Percentiles rank a stretch among this genome's conserved stretches.
Conservation (phyloP, 345 rosid species). For the Isatis tinctoria region DNA sequence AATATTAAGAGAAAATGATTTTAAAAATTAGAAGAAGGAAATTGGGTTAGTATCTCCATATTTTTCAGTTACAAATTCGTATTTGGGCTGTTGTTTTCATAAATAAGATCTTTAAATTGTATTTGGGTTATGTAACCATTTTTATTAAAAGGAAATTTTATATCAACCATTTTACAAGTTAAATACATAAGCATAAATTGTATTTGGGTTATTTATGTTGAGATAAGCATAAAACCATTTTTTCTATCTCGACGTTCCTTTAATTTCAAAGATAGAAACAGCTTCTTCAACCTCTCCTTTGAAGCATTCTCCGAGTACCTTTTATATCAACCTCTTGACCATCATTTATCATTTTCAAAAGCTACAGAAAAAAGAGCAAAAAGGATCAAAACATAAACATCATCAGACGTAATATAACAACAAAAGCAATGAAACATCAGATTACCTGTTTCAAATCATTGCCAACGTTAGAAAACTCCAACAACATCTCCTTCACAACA, state of each 20-base stretch:
- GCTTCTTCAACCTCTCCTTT: slow-evolving; percentile 58
- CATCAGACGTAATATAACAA: neutral
- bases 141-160: too few species aligned
- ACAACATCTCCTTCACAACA: slow-evolving; percentile 46
- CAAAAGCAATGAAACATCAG: slow-evolving; percentile 1
- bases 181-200: too few species aligned
- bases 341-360: slow-evolving; percentile 76
- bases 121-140: too few species aligned
- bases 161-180: too few species aligned
- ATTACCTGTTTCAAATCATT: slow-evolving; percentile 67
- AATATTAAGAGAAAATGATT: too few species aligned
- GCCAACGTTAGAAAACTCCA: slow-evolving; percentile 59
- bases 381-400: neutral
- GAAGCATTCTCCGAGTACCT: slow-evolving; percentile 64
- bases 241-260: slow-evolving; percentile 65
- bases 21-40: too few species aligned
- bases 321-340: slow-evolving; percentile 94
- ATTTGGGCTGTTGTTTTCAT: too few species aligned
- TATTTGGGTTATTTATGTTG: too few species aligned
- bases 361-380: slow-evolving; percentile 39
- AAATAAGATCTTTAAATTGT: too few species aligned
- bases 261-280: slow-evolving; percentile 59
- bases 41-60: too few species aligned
- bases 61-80: too few species aligned
- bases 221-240: too few species aligned